Percentiles rank a stretch among this genome's conserved stretches.
Evolutionary conservation across 2,329 filamentous ascomycete genomes (phyloP).

Genomic region (Microascus cirrosus): DNA sequence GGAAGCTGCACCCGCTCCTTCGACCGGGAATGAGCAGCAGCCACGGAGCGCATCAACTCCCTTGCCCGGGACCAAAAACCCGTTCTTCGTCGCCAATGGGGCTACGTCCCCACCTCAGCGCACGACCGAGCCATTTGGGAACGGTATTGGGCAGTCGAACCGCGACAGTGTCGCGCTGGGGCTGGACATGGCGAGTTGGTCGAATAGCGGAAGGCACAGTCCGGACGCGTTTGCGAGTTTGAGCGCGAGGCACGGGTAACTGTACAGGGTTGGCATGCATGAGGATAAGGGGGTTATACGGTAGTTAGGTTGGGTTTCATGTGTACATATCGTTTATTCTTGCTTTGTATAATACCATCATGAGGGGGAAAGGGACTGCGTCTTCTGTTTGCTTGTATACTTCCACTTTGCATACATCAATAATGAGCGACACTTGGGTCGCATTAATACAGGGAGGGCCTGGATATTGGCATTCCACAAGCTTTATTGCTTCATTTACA

Average conservation of each 20-base stretch:
- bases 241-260: conserved; percentile 41
- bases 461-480: neutral
- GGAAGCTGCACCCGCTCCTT: neutral
- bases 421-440: neutral
- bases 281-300: neutral
- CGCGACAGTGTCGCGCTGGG: conserved; percentile 62
- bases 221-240: conserved; percentile 71
- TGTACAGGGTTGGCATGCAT: neutral
- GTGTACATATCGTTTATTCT: neutral
- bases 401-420: neutral
- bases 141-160: conserved; percentile 24
- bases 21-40: conserved; percentile 4
- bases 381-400: neutral
- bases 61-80: conserved; percentile 40
- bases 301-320: neutral
- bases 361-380: neutral
- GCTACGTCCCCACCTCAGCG: conserved; percentile 9
- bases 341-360: neutral
- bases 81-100: conserved; percentile 33
- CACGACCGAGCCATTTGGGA: neutral
- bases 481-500: neutral
- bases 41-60: conserved; percentile 19
- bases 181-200: conserved; percentile 48
- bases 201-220: conserved; percentile 62
- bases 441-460: neutral